Conservation (phyloP, 176 grass and related monocot species). For the Raddia distichophylla region DNA sequence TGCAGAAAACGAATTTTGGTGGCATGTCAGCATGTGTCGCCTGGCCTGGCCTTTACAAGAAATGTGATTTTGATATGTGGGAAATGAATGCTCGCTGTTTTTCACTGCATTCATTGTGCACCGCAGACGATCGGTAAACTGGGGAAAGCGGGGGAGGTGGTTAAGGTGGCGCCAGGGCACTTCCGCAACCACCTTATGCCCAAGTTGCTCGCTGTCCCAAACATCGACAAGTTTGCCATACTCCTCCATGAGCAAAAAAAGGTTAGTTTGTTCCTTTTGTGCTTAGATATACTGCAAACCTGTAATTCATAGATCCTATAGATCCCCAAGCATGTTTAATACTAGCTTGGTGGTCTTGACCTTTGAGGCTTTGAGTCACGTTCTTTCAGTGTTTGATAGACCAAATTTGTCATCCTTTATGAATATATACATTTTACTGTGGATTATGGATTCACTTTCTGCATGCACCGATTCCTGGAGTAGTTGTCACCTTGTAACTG, state of each 20-base stretch:
- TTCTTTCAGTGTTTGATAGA: neutral
- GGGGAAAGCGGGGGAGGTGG: slow-evolving; percentile 80
- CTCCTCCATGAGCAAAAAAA: slow-evolving; percentile 83
- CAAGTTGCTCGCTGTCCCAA: slow-evolving; percentile 83
- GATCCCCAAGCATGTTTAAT: neutral
- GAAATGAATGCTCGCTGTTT: neutral
- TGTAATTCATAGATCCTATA: neutral
- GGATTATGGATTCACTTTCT: neutral
- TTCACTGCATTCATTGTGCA: neutral
- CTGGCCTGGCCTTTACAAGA: neutral
- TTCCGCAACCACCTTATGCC: slow-evolving; percentile 98
- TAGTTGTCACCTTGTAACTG: neutral
- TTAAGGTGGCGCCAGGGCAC: slow-evolving; percentile 85
- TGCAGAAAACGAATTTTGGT: neutral
- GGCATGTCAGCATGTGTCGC: neutral
- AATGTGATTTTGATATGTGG: neutral
- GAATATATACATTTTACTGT: neutral
- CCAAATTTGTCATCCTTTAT: neutral
- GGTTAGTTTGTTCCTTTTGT: slow-evolving; percentile 39
- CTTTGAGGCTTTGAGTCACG: neutral
- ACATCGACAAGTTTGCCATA: slow-evolving; percentile 90
- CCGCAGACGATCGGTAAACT: slow-evolving; percentile 90
- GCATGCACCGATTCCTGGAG: neutral
- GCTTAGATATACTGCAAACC: neutral
- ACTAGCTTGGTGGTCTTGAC: neutral